Percentiles rank a stretch among this genome's conserved stretches.
These are phyloP conservation scores for Cladosporium cucumerinum DNA, from an alignment of 2,329 filamentous ascomycete species.

Conservation along the genomic window DNA sequence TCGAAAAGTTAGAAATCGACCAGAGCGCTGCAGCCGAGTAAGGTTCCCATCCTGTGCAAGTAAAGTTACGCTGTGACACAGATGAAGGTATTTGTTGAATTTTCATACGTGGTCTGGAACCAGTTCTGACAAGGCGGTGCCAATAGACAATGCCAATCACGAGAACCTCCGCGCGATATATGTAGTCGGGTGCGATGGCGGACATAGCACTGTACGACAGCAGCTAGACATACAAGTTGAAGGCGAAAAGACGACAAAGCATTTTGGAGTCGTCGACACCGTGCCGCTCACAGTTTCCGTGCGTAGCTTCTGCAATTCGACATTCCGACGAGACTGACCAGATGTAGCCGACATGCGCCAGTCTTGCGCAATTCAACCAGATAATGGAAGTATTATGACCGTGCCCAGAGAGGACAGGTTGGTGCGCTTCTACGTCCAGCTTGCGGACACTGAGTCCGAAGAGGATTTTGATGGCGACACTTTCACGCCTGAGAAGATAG, in stretches of 20 bases:
- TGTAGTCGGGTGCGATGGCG: too few relatives aligned
- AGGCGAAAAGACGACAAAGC: conserved; percentile 22
- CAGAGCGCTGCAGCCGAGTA: too few relatives aligned
- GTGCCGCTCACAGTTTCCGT: conserved; percentile 28
- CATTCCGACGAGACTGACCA: background rate
- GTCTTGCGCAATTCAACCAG: background rate
- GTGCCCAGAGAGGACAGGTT: background rate
- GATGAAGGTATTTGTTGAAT: too few relatives aligned
- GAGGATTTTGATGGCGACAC: background rate
- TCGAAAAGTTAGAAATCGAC: too few relatives aligned
- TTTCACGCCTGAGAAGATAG: background rate
- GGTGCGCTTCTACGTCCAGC: background rate
- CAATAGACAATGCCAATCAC: too few relatives aligned
- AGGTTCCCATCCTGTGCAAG: too few relatives aligned
- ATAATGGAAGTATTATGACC: background rate
- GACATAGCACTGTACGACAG: background rate
- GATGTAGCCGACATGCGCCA: conserved; percentile 54
- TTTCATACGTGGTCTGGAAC: too few relatives aligned
- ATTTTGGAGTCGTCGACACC: conserved; percentile 32
- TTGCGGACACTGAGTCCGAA: background rate
- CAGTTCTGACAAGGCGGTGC: too few relatives aligned
- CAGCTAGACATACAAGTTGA: background rate
- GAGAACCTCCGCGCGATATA: too few relatives aligned
- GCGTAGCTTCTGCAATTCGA: too few relatives aligned
- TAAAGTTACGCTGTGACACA: too few relatives aligned